phyloP scores from a whole-genome alignment of 306 rosid species.

The Cicer cuneatum region DNA sequence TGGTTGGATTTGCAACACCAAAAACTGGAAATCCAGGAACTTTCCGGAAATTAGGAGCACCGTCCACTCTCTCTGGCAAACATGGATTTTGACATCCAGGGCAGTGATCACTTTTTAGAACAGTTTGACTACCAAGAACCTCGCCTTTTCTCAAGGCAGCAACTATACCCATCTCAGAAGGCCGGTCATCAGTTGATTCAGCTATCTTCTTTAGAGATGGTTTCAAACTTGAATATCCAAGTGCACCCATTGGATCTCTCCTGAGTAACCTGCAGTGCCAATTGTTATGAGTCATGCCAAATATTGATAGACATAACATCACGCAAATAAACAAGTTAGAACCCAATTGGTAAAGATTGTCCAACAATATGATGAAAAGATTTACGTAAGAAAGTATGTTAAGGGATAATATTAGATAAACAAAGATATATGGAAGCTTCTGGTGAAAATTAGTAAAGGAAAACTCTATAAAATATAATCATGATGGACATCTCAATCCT shows the following conservation, averaged over 20 bases:
- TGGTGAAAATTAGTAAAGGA: constrained; percentile 24
- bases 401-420: constrained; percentile 25
- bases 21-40: constrained; percentile 93
- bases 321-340: constrained; percentile 15
- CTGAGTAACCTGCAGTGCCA: constrained; percentile 68
- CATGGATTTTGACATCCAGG: constrained; percentile 80
- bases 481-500: constrained; percentile 24
- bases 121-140: constrained; percentile 94
- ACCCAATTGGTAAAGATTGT: not conserved
- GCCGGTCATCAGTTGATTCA: constrained; percentile 79
- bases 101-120: constrained; percentile 88
- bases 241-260: constrained; percentile 97
- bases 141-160: constrained; percentile 89
- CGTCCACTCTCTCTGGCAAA: constrained; percentile 82
- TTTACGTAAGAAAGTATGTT: not conserved
- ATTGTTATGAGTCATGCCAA: constrained; percentile 8
- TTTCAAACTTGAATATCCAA: constrained; percentile 76
- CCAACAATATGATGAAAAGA: not conserved
- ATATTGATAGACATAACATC: not conserved
- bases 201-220: constrained; percentile 73
- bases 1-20: constrained; percentile 96
- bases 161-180: constrained; percentile 84
- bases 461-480: not conserved
- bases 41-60: constrained; percentile 92
- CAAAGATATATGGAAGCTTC: constrained; percentile 23